Percentiles rank a stretch among this genome's conserved stretches.
Evolutionary conservation across 129 eudicot genomes (phyloP).

Genomic region (sunflower (Helianthus annuus)): HanXRQr2.0-SUNRISE NC_035447.2:124282229-124282728

Average conservation of each 20-base stretch:
- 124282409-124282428: conserved; percentile 56
- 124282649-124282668: conserved; percentile 30
- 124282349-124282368: background rate
- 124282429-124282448: conserved; percentile 59
- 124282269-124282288: conserved; percentile 18
- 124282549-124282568: background rate
- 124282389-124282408: conserved; percentile 26
- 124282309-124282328: conserved; percentile 37
- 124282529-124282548: background rate
- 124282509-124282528: background rate
- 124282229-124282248: conserved; percentile 25
- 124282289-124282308: conserved; percentile 33
- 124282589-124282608: conserved; percentile 39
- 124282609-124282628: conserved; percentile 27
- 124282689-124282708: background rate
- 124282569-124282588: conserved; percentile 43
- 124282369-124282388: background rate
- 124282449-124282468: conserved; percentile 46
- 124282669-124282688: conserved; percentile 1
- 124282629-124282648: conserved; percentile 18
- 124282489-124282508: conserved; percentile 20
- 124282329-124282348: conserved; percentile 19
- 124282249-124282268: conserved; percentile 38
- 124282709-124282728: no score
- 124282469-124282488: conserved; percentile 25